Evolutionary conservation across 192 early-diverging fungal genomes (phyloP), one percentile per base, ranked within the genome.

Genomic region (Gamsiella multidivaricata): DNA sequence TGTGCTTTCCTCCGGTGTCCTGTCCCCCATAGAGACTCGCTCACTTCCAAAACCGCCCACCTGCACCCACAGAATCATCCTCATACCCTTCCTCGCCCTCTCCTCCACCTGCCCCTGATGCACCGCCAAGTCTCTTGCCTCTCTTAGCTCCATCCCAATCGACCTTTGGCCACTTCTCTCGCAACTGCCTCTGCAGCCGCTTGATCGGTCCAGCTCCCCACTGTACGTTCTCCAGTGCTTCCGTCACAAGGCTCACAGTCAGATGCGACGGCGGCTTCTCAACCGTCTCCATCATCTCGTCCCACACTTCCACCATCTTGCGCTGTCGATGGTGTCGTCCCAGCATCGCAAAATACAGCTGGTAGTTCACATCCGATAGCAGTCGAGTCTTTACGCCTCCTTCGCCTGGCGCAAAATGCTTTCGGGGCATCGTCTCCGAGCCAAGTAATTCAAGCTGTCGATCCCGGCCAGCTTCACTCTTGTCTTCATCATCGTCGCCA

Each of bases 21-120:
- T 53, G 25, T 25, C 22, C 33, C 45, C 45, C 17, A 18, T n/a
- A n/a, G n/a, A n/a, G 17, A 53, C 6, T 3, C 6, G 22, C 29
- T 61, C 34, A 76, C n/a, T 32, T 67, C 73, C 73, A 76, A 20
- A 76, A 76, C 32, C 73, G 57, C 1, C 73, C 73, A 22, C 73
- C 73, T 2, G 73, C 65, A 3, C 73, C 73, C 9, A 50, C 64
- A 15, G 59, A 60, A 5, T 39, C 59, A 41, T 76, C 65, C 25
- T 42, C 59, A 7, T 56, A n/a, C n/a, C n/a, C 52, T 20, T 11
- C 26, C 6, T 2, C 32, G 8, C 52, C 43, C 14, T 32, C 28
- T 10, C 10, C 36, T 1, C 11, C 2, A 25, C 26, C n/a, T n/a
- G 45, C 17, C 17, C 17, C n/a, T 5, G 9, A 9, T n/a, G 45